A percentile compares a stretch with the other conserved stretches of the same genome.
These are phyloP conservation scores for Bipolaris oryzae DNA, from an alignment of 2,329 filamentous ascomycete genomes.

Conservation along the genomic window DNA sequence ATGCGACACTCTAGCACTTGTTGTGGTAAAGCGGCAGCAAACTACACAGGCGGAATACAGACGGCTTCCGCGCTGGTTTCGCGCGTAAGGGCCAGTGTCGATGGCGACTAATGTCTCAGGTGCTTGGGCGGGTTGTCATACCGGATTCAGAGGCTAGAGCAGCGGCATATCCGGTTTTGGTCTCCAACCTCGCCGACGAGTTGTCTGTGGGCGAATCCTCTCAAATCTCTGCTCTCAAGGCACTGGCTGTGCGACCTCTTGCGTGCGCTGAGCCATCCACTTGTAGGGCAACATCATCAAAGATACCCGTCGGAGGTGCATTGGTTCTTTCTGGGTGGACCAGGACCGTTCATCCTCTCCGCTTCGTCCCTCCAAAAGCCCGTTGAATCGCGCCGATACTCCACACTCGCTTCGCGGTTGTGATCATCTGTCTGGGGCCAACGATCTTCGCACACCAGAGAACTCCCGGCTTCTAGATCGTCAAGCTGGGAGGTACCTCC, in stretches of 20 bases:
- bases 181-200: constrained; percentile 5
- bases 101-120: constrained; percentile 3
- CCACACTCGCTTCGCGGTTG: constrained; percentile 8
- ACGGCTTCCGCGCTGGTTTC: constrained; percentile 4
- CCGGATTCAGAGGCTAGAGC: constrained; percentile 9
- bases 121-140: constrained; percentile 10
- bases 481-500: neutral
- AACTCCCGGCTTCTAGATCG: constrained; percentile 1
- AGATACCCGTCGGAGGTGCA: neutral
- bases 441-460: constrained; percentile 7
- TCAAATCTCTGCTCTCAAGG: constrained; percentile 3
- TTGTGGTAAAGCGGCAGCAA: constrained; percentile 5
- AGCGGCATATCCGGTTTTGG: constrained; percentile 2
- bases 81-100: constrained; percentile 3
- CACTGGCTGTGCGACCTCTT: neutral
- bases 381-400: constrained; percentile 3
- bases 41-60: constrained; percentile 1
- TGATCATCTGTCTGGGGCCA: constrained; percentile 7
- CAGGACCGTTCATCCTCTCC: neutral
- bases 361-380: constrained; percentile 1
- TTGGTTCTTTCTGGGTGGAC: constrained; percentile 2
- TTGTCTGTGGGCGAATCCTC: constrained; percentile 6
- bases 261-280: constrained; percentile 4
- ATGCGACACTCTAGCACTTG: constrained; percentile 11
- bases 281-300: neutral